A percentile compares a stretch with the other conserved stretches of the same genome.
Conservation (phyloP, 2,329 filamentous ascomycete genomes). For the Trichoderma lentiforme region DNA sequence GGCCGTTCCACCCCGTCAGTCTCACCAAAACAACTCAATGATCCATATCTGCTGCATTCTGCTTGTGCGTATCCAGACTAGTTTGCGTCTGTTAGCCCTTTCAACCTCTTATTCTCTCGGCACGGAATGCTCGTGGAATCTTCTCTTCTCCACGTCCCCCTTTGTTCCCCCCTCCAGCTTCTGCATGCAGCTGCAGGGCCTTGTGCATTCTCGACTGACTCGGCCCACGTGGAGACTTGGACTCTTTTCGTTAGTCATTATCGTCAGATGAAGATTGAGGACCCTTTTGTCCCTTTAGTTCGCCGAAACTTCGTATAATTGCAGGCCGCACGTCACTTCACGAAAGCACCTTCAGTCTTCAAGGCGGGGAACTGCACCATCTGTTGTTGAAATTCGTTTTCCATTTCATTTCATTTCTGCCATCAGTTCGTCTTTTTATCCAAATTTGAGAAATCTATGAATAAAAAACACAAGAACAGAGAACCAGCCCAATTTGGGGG, state of each 20-base stretch:
- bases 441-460: not conserved
- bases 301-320: not conserved
- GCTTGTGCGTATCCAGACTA: not conserved
- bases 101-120: not conserved
- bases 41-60: not conserved
- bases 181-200: not conserved
- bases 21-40: not conserved
- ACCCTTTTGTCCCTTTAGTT: not conserved
- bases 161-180: not conserved
- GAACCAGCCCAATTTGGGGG: not conserved
- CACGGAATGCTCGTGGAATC: not conserved
- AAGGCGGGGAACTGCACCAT: not conserved
- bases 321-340: not conserved
- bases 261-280: not conserved
- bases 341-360: not conserved
- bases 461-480: not conserved
- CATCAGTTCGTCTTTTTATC: not conserved
- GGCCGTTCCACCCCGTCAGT: not conserved
- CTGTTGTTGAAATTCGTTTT: not conserved
- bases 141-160: not conserved
- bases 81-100: not conserved
- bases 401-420: not conserved
- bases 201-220: conserved; percentile 2
- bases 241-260: not conserved
- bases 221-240: not conserved